Conservation (phyloP, 176 grass and related monocot genomes). For the Aegilops umbellulata region DNA sequence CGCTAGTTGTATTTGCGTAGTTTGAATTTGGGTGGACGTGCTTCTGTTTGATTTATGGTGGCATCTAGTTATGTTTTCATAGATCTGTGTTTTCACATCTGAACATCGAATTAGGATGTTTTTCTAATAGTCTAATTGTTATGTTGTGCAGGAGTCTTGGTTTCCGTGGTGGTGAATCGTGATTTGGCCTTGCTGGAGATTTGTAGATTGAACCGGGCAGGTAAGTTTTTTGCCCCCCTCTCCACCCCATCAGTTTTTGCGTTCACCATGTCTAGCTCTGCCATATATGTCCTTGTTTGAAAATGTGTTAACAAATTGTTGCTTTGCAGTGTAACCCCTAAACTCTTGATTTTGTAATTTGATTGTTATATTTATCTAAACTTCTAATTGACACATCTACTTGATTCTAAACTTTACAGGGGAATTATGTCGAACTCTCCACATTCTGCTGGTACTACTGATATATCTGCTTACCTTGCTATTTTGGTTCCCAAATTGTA, state of each 20-base stretch:
- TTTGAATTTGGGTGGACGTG: too few species aligned
- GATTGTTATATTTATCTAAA: not conserved
- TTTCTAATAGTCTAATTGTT: not conserved
- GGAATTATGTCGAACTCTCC: constrained; percentile 34
- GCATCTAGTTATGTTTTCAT: too few species aligned
- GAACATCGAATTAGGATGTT: not conserved
- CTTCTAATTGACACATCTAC: constrained; percentile 14
- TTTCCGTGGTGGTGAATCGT: constrained; percentile 3
- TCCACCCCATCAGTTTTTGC: too few species aligned
- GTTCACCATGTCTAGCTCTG: too few species aligned
- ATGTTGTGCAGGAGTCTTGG: not conserved
- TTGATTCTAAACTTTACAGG: constrained; percentile 35
- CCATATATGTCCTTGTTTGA: too few species aligned
- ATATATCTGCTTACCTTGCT: constrained; percentile 14
- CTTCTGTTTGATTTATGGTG: too few species aligned
- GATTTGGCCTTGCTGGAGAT: not conserved
- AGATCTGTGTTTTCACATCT: not conserved
- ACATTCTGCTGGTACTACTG: constrained; percentile 21
- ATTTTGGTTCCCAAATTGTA: not conserved
- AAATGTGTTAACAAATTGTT: too few species aligned
- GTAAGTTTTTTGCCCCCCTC: not conserved
- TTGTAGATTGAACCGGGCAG: not conserved
- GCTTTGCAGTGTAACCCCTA: too few species aligned
- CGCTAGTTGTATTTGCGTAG: too few species aligned
- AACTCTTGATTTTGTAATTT: too few species aligned